Evolutionary conservation across 2,329 filamentous ascomycete species (phyloP), one percentile per base, ranked within the genome.

Genomic region (Colletotrichum lini): DNA sequence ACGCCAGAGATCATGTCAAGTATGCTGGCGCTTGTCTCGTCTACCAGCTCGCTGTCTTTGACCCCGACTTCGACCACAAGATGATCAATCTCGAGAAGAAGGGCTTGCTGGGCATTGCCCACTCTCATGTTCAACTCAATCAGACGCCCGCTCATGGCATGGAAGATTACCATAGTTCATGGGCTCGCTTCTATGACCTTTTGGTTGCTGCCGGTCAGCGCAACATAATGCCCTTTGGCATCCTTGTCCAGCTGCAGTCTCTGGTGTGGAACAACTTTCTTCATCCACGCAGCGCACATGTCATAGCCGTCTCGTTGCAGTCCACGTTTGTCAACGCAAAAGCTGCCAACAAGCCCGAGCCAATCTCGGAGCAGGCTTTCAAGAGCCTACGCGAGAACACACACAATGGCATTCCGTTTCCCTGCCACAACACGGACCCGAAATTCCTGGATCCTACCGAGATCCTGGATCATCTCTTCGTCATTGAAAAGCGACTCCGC

Each of bases 251-350:
- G 74, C 81, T 93, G 6, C 87, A 92, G 61, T 86, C 85, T 18
- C 80, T 95, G 6, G 89, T 90, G 0, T 84, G 86, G 75, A 92
- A 93, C 74, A 89, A 88, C 26, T 89, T 87, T 65, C 82, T 94
- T 1, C 82, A 89, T 15, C 92, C 92, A 0, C 74, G 76, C 0
- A 87, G 81, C 1, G 88, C 90, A 0, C 13, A 64, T 15, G 57
- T 82, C 0, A 72, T 77, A 1, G 76, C 94, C 6, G 78, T 90
- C 1, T 76, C 80, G 0, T 80, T 92, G 1, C 77, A 79, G 4
- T 50, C 73, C 0, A 73, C 83, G 0, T 79, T 80, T 4, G 18
- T 35, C 1, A 76, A 57, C 52, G 79, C 68, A 23, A 77, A 50
- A 60, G 76, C 57, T 62, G 78, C 58, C 15, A 73, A 69, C 13